Evolutionary conservation across 78 protist genomes (phyloP), one percentile per base, ranked within the genome.

Genomic region (Anaeramoeba ignava): DNA sequence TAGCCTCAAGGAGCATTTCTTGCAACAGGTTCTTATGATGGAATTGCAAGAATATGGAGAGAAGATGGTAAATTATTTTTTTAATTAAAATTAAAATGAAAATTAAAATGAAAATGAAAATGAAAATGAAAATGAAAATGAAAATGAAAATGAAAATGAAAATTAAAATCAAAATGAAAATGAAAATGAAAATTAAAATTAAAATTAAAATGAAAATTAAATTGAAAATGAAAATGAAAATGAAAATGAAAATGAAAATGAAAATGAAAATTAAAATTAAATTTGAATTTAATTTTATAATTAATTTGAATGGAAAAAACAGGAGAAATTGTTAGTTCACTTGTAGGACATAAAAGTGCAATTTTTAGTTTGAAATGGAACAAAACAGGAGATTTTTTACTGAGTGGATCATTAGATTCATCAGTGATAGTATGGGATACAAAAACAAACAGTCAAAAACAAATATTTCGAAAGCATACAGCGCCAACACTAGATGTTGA

Each of bases 1-100:
- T 54, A 2, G 42, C 38, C 82, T 23, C 90, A 90, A 41, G 98
- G 98, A 38, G 33, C 81, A 23, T 73, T 68, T 39, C 82, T 95
- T 40, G 97, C 96, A 41, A 95, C 98, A n/a, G 98, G 96, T 38
- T 88, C 95, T 79, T 94, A 91, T 85, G 97, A 95, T 85, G 98
- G 98, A 3, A 38, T 80, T 3, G 97, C 93, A 37, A 84, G 97
- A 38, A 80, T 95, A 0, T 94, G 96, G 96, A 82, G 3, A 8
- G 36, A 0, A 3, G 8, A 81, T 31, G 85, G 88, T 17, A 27
- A 38, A 41, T n/a, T n/a, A n/a, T n/a, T n/a, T n/a, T n/a, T n/a
- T n/a, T n/a, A n/a, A n/a, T n/a, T n/a, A n/a, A n/a, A n/a, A n/a
- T n/a, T n/a, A n/a, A n/a, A n/a, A n/a, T n/a, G n/a, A n/a, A n/a